phyloP scores from a whole-genome alignment of 2,329 filamentous ascomycete genomes.

The Fusarium sp. region DNA sequence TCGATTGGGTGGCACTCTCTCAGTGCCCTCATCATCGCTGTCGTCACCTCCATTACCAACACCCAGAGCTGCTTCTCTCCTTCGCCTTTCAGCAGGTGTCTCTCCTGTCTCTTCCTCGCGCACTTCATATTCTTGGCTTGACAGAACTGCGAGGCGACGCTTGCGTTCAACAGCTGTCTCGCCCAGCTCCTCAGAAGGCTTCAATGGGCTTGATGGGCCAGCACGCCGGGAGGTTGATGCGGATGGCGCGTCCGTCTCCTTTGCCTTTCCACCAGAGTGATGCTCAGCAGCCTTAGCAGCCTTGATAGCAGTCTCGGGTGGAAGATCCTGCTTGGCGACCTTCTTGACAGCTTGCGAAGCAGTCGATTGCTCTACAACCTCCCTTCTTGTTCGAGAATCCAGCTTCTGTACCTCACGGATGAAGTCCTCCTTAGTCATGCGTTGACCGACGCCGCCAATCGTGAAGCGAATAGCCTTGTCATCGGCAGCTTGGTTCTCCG shows the following conservation, averaged over 20 bases:
- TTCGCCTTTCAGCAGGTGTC: slow-evolving; percentile 78
- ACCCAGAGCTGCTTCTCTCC: slow-evolving; percentile 79
- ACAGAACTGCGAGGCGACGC: slow-evolving; percentile 68
- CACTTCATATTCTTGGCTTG: slow-evolving; percentile 55
- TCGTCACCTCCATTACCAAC: slow-evolving; percentile 59
- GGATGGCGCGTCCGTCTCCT: slow-evolving; percentile 9
- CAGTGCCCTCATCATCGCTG: slow-evolving; percentile 65
- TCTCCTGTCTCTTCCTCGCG: slow-evolving; percentile 62
- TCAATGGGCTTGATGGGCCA: slow-evolving; percentile 12
- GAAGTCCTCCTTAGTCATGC: slow-evolving; percentile 85
- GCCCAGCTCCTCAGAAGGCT: slow-evolving; percentile 47
- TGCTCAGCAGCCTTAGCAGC: slow-evolving; percentile 36
- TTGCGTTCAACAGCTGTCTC: slow-evolving; percentile 79
- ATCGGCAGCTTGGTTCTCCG: slow-evolving; percentile 66
- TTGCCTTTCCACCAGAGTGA: slow-evolving; percentile 9
- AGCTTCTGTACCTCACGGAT: slow-evolving; percentile 78
- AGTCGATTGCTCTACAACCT: slow-evolving; percentile 63
- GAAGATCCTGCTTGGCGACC: slow-evolving; percentile 57
- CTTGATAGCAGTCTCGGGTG: slow-evolving; percentile 30
- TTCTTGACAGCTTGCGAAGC: slow-evolving; percentile 62
- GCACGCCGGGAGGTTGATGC: slow-evolving; percentile 27
- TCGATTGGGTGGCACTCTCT: slow-evolving; percentile 62
- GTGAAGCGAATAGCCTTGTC: slow-evolving; percentile 81
- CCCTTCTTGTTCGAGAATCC: slow-evolving; percentile 71
- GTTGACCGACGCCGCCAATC: slow-evolving; percentile 75